Conservation (phyloP, 2,329 filamentous ascomycete genomes). For the Penicillium verrucosum region DNA sequence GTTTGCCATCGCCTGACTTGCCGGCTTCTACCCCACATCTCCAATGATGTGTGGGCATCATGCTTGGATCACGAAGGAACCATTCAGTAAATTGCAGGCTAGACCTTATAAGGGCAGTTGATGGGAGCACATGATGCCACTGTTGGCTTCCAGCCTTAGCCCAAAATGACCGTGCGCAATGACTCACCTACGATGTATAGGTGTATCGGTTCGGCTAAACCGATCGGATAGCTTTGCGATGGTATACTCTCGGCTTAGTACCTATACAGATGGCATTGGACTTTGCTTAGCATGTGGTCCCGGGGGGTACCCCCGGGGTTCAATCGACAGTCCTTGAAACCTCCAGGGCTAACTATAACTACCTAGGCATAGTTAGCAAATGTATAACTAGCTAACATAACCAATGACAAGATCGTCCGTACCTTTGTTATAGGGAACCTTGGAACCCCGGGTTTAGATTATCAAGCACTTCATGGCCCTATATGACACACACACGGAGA, state of each 20-base stretch:
- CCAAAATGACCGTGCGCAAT: constrained; percentile 12
- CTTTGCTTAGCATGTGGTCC: not conserved
- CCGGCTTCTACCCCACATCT: constrained; percentile 14
- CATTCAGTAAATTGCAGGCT: constrained; percentile 1
- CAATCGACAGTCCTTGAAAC: not conserved
- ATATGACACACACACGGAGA: constrained; percentile 2
- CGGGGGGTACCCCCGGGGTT: not conserved
- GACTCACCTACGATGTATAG: constrained; percentile 18
- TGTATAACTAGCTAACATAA: not conserved
- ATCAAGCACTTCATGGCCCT: constrained; percentile 1
- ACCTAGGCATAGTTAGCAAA: not conserved
- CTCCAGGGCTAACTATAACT: not conserved
- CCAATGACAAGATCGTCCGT: not conserved
- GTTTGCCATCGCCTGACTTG: constrained; percentile 13
- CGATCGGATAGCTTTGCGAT: constrained; percentile 2
- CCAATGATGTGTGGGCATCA: constrained; percentile 11
- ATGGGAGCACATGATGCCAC: constrained; percentile 14
- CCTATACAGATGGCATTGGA: not conserved
- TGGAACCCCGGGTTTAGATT: constrained; percentile 13
- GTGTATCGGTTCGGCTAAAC: not conserved
- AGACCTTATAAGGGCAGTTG: constrained; percentile 7
- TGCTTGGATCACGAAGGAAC: constrained; percentile 12
- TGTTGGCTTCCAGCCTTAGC: constrained; percentile 2
- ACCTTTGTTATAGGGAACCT: not conserved
- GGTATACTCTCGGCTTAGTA: not conserved